Base-by-base conservation (phyloP, 805 yeast genomes). In the Starmerella kuoi region DNA sequence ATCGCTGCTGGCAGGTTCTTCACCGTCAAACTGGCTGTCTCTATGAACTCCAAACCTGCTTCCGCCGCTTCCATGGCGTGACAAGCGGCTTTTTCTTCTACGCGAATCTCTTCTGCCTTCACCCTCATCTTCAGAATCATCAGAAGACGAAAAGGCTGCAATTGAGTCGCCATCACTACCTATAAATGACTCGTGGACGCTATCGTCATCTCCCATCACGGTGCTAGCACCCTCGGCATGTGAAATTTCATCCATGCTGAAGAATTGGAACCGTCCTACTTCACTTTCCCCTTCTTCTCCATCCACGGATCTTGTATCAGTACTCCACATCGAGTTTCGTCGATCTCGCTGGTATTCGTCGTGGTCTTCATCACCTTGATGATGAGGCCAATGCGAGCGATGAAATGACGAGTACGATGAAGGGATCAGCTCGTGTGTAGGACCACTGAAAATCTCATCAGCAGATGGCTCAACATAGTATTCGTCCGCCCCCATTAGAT, bases 141-240 rank as follows among this genome's bases (percentile, higher is more conserved):
- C 33, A 9, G 42, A 28, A 9, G 21, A 20, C 19, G 39, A 40
- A 28, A 19, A 35, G 18, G 43, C 33, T n/a, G 35, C 40, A 8
- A 28, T 18, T 3, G 37, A 37, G 6, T 23, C 37, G 23, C 12
- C 17, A 19, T 37, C 42, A 23, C 42, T 32, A 11, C 18, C 44
- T 7, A 15, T 5, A 27, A 27, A 32, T 20, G 40, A 35, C 31
- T 41, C 55, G 31, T 55, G 59, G 9, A 50, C 55, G n/a, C 57
- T 54, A 40, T 59, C 66, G 27, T 59, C 49, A 26, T 62, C 67
- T 17, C 59, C 59, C 4, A 55, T 53, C 48, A 81, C 86, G 80
- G 95, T 82, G 1, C 88, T 70, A 5, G 61, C 65, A 36, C 95
- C 95, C 41, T 82, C 91, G 0, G 97, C 96, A 38, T 71, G 67